phyloP scores from a whole-genome alignment of 2,329 filamentous ascomycete genomes.

The Botrytis fragariae region DNA sequence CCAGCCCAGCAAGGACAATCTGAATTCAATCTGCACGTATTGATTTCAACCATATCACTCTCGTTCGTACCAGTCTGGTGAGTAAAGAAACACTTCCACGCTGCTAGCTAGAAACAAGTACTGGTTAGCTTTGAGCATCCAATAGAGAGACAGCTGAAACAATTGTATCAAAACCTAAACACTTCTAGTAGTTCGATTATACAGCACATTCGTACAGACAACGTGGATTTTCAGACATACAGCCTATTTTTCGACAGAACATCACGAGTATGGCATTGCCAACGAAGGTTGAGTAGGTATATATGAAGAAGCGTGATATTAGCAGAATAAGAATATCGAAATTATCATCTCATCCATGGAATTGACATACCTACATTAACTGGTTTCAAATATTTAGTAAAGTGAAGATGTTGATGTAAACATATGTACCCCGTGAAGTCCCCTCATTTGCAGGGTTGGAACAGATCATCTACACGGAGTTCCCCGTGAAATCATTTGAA shows the following conservation, averaged over 20 bases:
- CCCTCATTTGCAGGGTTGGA: background rate
- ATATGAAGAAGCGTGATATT: background rate
- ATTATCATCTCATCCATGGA: fast-evolving
- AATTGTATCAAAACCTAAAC: background rate
- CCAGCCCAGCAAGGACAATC: background rate
- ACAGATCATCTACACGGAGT: background rate
- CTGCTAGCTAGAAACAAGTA: background rate
- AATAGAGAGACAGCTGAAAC: background rate
- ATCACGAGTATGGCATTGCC: background rate
- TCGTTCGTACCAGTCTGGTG: background rate
- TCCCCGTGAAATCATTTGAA: background rate
- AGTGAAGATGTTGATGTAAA: background rate
- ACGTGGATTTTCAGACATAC: background rate
- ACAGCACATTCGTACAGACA: background rate
- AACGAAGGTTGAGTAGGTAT: background rate
- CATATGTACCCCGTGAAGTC: background rate
- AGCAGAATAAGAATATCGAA: background rate
- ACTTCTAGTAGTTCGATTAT: background rate
- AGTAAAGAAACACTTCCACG: background rate
- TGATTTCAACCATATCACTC: background rate
- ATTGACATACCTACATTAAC: background rate
- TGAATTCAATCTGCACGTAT: background rate
- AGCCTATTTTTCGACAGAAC: background rate
- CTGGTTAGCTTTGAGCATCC: background rate
- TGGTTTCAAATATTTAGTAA: background rate